Conservation (phyloP, 441 rosid genomes). For the Pelargonium myrrhifolium region DNA sequence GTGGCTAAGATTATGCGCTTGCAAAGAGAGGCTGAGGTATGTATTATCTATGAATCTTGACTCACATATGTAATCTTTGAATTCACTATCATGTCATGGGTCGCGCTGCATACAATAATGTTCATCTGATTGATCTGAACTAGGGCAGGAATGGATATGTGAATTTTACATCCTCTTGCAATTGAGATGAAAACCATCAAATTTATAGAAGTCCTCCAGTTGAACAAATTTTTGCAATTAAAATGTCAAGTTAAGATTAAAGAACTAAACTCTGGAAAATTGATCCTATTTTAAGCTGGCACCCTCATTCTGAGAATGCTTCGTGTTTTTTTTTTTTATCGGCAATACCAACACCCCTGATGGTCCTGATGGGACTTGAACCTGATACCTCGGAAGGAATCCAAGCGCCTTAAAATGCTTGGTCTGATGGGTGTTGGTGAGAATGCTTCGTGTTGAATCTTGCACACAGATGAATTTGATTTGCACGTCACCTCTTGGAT, state of each 20-base stretch:
- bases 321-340: no score
- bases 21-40: constrained; percentile 74
- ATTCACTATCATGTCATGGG: not conserved
- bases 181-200: not conserved
- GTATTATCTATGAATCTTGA: constrained; percentile 1
- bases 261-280: not conserved
- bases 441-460: not conserved
- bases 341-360: no score
- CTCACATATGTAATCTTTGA: not conserved
- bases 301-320: not conserved
- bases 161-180: not conserved
- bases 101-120: not conserved
- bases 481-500: not conserved
- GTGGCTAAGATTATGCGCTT: constrained; percentile 43
- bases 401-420: no score
- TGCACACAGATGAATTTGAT: not conserved
- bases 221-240: not conserved
- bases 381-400: no score
- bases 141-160: not conserved
- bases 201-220: not conserved
- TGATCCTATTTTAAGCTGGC: not conserved
- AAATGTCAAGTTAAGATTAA: not conserved
- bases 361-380: no score
- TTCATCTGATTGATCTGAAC: not conserved
- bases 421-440: no score